phyloP scores from a whole-genome alignment of 1,284 basidiomycete genomes.

The Ganoderma lucidum region DNA sequence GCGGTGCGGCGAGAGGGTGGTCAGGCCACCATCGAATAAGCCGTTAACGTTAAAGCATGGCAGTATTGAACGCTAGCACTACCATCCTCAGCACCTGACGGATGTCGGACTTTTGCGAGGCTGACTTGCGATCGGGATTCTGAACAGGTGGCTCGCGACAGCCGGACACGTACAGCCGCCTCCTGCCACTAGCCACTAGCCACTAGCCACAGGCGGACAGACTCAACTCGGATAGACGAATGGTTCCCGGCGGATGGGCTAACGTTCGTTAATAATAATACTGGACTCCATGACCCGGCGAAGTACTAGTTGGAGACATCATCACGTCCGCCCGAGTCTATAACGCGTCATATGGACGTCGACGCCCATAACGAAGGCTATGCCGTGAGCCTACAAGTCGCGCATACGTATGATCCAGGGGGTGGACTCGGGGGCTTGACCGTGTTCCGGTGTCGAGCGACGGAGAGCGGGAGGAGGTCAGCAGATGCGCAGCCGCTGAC shows the following conservation, averaged over 20 bases:
- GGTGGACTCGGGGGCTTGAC: neutral
- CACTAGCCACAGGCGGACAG: neutral
- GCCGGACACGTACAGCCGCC: neutral
- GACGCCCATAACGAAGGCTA: conserved; percentile 1
- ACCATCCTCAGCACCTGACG: neutral
- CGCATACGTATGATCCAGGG: neutral
- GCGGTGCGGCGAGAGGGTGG: neutral
- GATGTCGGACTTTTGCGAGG: neutral
- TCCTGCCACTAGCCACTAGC: neutral
- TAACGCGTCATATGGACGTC: neutral
- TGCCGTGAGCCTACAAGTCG: neutral
- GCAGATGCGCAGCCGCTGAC: conserved; percentile 2
- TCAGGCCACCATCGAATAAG: neutral
- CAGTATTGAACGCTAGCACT: too few relatives aligned
- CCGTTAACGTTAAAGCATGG: too few relatives aligned
- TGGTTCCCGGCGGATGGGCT: too few relatives aligned
- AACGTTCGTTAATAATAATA: too few relatives aligned
- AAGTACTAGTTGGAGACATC: neutral
- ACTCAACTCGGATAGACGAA: neutral
- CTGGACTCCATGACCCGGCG: neutral
- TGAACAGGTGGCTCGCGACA: neutral
- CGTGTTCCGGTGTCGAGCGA: neutral
- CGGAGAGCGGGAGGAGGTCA: neutral
- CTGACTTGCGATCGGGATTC: too few relatives aligned
- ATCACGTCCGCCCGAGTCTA: neutral